Base-by-base conservation (phyloP, 495 filamentous ascomycete genomes). In the Xylona heveae region DNA sequence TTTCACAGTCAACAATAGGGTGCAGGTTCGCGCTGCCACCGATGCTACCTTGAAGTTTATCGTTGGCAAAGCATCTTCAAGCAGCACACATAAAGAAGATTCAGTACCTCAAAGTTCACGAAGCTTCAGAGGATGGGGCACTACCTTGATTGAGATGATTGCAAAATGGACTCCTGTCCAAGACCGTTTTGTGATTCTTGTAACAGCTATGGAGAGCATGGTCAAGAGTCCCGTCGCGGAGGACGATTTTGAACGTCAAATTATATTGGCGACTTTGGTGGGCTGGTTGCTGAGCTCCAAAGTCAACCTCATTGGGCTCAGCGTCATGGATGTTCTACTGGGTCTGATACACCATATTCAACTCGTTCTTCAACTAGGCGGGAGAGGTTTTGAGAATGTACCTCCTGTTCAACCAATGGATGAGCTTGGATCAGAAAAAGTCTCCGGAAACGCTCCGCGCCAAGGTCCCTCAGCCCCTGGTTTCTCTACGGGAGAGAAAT, bases 271-370 rank as follows among this genome's bases (percentile, higher is more conserved):
- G 1, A 73, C 67, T 30, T 66, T 90, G 42, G 64, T 90, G 26
- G 70, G 71, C 35, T 78, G 74, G 34, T 58, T 92, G n/a, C 53
- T 94, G 24, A 71, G 73, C 35, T 92, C 83, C 0, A 68, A 80
- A 19, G 71, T 91, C 42, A 94, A 91, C 48, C 66, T 94, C 50
- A 91, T 94, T 36, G 84, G 84, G 1, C 59, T 94, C 24, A 91
- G 81, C 43, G 75, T 92, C 15, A 94, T 92, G 64, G 84, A 94
- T 47, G 68, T 92, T 5, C 56, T 92, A 13, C 55, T 85, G 14
- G 78, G 79, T 13, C 60, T 94, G 4, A 62, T 91, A 33, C 69
- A 74, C 25, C 81, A 88, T 36, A 74, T 79, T 39, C 66, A 80
- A 34, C 59, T 66, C 31, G 51, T 85, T 10, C 61, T 91, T 3